Evolutionary conservation across 2,329 filamentous ascomycete species (phyloP).

Genomic region (Aspergillus sojae): DNA sequence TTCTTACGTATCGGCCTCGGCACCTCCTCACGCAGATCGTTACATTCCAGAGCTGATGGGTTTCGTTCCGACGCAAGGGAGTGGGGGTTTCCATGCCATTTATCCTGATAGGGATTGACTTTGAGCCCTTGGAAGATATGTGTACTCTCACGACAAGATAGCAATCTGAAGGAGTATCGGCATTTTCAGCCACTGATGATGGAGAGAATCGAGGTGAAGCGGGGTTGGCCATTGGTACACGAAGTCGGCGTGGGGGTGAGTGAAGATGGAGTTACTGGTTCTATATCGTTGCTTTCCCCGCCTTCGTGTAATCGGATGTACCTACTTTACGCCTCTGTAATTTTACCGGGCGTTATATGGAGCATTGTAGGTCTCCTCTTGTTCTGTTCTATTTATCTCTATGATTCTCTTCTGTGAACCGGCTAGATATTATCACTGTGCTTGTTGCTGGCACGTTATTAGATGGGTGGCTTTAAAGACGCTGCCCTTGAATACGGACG

Average conservation of each 20-base stretch:
- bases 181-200: neutral
- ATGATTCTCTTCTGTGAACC: neutral
- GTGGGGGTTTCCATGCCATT: constrained; percentile 4
- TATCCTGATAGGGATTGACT: neutral
- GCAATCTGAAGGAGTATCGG: neutral
- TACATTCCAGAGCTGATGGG: constrained; percentile 1
- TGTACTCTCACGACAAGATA: neutral
- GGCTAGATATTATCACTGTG: neutral
- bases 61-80: constrained; percentile 8
- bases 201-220: neutral
- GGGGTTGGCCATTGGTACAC: constrained; percentile 1
- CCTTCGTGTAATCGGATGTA: neutral
- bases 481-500: constrained; percentile 80
- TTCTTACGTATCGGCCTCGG: neutral
- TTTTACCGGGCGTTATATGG: constrained; percentile 55
- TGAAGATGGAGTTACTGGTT: neutral
- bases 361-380: constrained; percentile 56
- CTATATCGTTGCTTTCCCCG: neutral
- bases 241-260: neutral
- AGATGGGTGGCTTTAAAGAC: constrained; percentile 84
- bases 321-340: no score
- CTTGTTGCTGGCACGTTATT: neutral
- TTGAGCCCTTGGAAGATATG: neutral
- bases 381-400: neutral
- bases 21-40: constrained; percentile 1